Percentiles rank a stretch among this genome's conserved stretches.
Evolutionary conservation across 2,329 filamentous ascomycete genomes (phyloP).

Genomic region (Calonectria henricotiae): DNA sequence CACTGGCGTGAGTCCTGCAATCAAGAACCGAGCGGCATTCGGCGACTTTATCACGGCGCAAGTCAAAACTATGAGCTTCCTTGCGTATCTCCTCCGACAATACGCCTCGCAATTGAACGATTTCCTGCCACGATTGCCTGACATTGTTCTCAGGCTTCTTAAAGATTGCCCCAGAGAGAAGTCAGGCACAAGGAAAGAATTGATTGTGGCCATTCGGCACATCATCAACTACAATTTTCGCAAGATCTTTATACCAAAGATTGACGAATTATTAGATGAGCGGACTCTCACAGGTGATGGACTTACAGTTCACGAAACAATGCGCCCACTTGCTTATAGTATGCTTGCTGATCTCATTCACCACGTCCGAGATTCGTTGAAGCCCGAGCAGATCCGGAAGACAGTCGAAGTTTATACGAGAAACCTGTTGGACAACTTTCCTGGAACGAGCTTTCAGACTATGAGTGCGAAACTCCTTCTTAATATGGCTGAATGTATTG

Average conservation of each 20-base stretch:
- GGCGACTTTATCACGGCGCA: constrained; percentile 98
- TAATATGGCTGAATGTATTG: constrained; percentile 99
- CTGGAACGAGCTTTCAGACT: constrained; percentile 98
- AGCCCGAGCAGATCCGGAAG: constrained; percentile 91
- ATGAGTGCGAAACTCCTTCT: constrained; percentile 98
- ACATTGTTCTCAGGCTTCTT: constrained; percentile 90
- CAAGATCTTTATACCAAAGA: constrained; percentile 94
- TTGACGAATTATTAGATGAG: constrained; percentile 95
- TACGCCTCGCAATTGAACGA: constrained; percentile 91
- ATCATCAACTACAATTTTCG: constrained; percentile 99
- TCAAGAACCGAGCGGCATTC: constrained; percentile 94
- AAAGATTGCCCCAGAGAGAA: constrained; percentile 97
- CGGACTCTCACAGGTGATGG: constrained; percentile 95
- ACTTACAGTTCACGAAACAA: constrained; percentile 95
- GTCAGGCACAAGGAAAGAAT: constrained; percentile 92
- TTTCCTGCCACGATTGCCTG: constrained; percentile 87
- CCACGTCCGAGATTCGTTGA: constrained; percentile 92
- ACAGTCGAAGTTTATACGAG: constrained; percentile 98
- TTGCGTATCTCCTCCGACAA: constrained; percentile 92
- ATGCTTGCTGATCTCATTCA: constrained; percentile 99
- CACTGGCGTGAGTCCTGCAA: constrained; percentile 92
- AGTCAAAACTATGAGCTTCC: constrained; percentile 99
- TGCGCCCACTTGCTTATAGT: constrained; percentile 95
- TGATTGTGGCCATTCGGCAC: constrained; percentile 95
- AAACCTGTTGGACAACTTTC: constrained; percentile 95